Base-by-base conservation (phyloP, 176 grass and related monocot species). In the Oryza brachyantha region DNA sequence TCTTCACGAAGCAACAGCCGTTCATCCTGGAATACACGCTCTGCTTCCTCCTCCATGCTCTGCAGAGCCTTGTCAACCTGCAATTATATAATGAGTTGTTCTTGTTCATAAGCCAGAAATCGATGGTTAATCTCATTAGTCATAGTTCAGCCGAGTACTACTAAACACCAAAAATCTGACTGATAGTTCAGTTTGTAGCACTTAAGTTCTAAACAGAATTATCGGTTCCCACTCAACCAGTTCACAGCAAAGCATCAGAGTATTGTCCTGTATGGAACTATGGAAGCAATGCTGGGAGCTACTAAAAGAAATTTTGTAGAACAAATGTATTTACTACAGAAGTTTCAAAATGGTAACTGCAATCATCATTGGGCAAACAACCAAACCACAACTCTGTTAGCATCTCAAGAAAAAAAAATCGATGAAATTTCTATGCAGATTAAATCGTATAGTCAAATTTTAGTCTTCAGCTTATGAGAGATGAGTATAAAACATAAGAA, bases 21-120 rank as follows among this genome's bases (percentile, higher is more conserved):
- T 64, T 99, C 96, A 86, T 92, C 90, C 81, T 99, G 88, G 72
- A 93, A 96, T 78, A 96, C 88, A 22, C 66, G 82, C 63, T 99
- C 96, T 17, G 96, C 96, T 89, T 99, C 96, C 70, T 92, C 88
- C 91, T 99, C 96, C 84, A 96, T 92, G 80, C 96, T 91, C 67
- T 96, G 84, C 63, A 99, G 83, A 74, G 92, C 96, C 82, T 93
- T 96, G 42, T 99, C 96, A 27, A 99, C 88, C 92, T 99, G 81
- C 55, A 85, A 61, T 60, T 39, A 80, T 61, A 85, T 76, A 73
- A 72, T 40, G 3, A 41, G n/a, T 46, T 54, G 17, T 19, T 58
- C 69, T 46, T 54, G 17, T 19, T 58, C 69, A 13, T 29, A 64
- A 64, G 29, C 37, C 36, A 68, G n/a, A 81, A 76, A 24, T 29